These are phyloP conservation scores for Orbilia javanica DNA, from an alignment of 2,329 filamentous ascomycete genomes.

Conservation along the genomic window DNA sequence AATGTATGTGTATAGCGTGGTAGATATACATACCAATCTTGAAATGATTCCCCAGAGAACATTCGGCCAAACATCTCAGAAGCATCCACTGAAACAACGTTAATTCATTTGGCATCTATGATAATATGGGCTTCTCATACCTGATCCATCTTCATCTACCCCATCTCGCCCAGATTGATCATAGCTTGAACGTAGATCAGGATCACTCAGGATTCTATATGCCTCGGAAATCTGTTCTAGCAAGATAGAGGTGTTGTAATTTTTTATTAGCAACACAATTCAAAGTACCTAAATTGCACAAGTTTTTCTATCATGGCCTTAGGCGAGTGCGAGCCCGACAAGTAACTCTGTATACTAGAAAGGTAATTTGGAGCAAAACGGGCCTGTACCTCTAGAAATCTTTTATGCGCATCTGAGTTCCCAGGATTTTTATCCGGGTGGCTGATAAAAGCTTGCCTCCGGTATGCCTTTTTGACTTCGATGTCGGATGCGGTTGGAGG, in stretches of 20 bases:
- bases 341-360: not conserved
- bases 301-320: too few species aligned
- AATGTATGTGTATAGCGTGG: too few species aligned
- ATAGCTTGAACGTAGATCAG: conserved; percentile 30
- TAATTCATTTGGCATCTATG: not conserved
- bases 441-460: conserved; percentile 36
- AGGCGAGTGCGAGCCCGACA: not conserved
- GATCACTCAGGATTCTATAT: conserved; percentile 35
- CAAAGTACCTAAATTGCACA: not conserved
- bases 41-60: conserved; percentile 47
- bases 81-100: conserved; percentile 11
- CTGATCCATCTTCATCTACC: conserved; percentile 24
- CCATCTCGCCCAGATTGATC: conserved; percentile 32
- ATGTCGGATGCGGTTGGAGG: conserved; percentile 24
- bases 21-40: conserved; percentile 26
- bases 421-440: conserved; percentile 47
- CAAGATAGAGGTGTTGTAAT: conserved; percentile 11
- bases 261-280: conserved; percentile 31
- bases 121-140: not conserved
- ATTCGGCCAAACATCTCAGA: conserved; percentile 45
- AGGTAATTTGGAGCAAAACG: not conserved
- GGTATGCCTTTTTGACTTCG: conserved; percentile 43
- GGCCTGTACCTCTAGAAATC: conserved; percentile 36
- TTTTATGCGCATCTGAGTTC: conserved; percentile 28
- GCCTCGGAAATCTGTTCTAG: conserved; percentile 40